Percentiles rank a stretch among this genome's conserved stretches.
Evolutionary conservation across 192 early-diverging fungal species (phyloP).

Genomic region (Backusella tarrabulga): DNA sequence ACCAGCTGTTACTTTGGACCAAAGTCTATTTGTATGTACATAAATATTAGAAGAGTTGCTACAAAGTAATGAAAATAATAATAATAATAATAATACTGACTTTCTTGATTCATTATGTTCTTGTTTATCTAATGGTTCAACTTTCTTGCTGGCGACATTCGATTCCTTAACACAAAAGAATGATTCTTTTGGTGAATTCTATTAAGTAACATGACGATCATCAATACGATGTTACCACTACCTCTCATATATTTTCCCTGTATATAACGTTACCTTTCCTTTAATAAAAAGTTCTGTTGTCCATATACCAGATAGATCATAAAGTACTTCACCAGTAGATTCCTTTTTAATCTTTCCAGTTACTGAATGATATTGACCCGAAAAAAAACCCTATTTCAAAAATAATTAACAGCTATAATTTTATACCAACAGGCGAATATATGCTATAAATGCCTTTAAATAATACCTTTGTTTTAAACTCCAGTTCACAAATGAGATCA

Average conservation of each 20-base stretch:
- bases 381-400: conserved; percentile 63
- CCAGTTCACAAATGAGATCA: conserved; percentile 76
- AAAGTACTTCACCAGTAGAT: conserved; percentile 71
- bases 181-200: not conserved
- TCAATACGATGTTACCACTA: not conserved
- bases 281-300: conserved; percentile 65
- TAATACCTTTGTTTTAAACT: conserved; percentile 83
- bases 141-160: not conserved
- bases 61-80: not conserved
- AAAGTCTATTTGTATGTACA: conserved; percentile 44
- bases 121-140: not conserved
- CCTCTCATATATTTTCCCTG: not conserved
- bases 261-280: conserved; percentile 24
- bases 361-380: conserved; percentile 75
- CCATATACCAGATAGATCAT: conserved; percentile 87
- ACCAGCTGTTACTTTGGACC: conserved; percentile 74
- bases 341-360: conserved; percentile 78
- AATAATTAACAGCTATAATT: not conserved
- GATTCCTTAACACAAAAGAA: conserved; percentile 4
- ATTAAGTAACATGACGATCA: not conserved
- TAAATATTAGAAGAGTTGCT: not conserved
- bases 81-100: not conserved
- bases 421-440: not conserved
- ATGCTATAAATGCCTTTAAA: not conserved
- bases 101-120: conserved; percentile 16